Evolutionary conservation across 2,329 filamentous ascomycete genomes (phyloP), one percentile per base, ranked within the genome.

Genomic region (Didymosphaeria variabile): DNA sequence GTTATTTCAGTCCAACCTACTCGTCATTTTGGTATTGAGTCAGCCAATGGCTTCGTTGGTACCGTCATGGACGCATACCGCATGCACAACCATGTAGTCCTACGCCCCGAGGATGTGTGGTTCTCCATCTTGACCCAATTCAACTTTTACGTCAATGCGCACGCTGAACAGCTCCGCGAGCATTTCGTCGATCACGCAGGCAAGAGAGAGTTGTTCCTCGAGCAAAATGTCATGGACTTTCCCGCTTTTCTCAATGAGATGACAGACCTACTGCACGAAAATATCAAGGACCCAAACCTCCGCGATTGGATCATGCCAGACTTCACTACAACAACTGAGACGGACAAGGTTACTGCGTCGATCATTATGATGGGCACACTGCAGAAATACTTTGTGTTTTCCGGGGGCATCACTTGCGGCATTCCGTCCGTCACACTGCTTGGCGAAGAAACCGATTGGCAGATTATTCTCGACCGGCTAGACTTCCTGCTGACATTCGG

Each of bases 401-500:
- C 4, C 0, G 64, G 66, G 12, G 47, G 15, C 0, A 58, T 76
- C 0, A 15, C 21, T 0, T 87, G 84, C 62, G 85, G 85, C 0
- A 74, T 87, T 2, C 86, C 85, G 0, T 80, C 79, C 0, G 83
- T 87, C 0, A 87, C 84, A 0, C 71, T 87, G 1, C 76, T 83
- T 0, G 85, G 85, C 2, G 77, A 82, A 42, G 67, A 75, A 13
- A 58, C 61, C 1, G 85, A 88, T 69, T 87, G 83, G 79, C 66
- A 74, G 23, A 66, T 67, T 26, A 70, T 88, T 7, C 66, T 79
- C 10, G 60, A 40, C 1, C 81, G 80, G 61, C 60, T 87, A 5
- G 79, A 83, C 12, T 77, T 76, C 17, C 69, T 87, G 1, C 26
- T 65, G 0, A 71, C 79, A 1, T 83, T 83, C 56, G 85, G 84